These are phyloP conservation scores for Parachaetomium inaequale DNA, from an alignment of 495 filamentous ascomycete species.

Conservation along the genomic window DNA sequence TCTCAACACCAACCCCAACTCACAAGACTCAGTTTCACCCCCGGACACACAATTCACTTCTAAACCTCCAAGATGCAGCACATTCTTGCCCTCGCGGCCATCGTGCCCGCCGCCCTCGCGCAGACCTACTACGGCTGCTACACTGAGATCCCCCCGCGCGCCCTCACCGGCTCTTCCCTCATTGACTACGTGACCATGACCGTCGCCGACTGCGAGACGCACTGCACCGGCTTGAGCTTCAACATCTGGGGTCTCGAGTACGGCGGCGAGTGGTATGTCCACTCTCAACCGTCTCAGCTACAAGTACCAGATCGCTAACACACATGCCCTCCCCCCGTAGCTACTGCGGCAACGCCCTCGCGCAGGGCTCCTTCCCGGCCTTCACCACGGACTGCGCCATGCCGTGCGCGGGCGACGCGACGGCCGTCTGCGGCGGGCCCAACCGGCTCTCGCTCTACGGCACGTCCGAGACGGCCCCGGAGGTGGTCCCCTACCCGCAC, in stretches of 20 bases:
- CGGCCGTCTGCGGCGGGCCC: constrained; percentile 44
- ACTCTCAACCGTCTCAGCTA: background rate
- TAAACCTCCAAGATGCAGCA: constrained; percentile 15
- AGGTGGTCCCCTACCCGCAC: constrained; percentile 12
- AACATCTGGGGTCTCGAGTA: constrained; percentile 45
- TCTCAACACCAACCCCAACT: constrained; percentile 8
- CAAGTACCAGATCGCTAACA: background rate
- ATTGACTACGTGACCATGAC: constrained; percentile 21
- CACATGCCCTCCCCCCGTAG: background rate
- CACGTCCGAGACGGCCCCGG: constrained; percentile 21
- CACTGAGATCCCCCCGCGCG: constrained; percentile 18
- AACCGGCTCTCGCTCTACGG: constrained; percentile 40
- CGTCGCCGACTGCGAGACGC: constrained; percentile 16
- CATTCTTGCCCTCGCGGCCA: constrained; percentile 14
- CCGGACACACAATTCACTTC: background rate
- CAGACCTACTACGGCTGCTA: constrained; percentile 28
- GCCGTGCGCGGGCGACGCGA: constrained; percentile 41
- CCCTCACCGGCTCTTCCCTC: constrained; percentile 9
- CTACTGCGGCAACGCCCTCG: constrained; percentile 20
- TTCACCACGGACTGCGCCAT: constrained; percentile 34
- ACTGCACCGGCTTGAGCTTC: constrained; percentile 26
- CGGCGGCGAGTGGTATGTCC: constrained; percentile 31
- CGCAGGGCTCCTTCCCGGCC: constrained; percentile 9
- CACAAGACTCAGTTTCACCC: background rate
- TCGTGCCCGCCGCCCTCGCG: constrained; percentile 13